A percentile compares a stretch with the other conserved stretches of the same genome.
Evolutionary conservation across 2,329 filamentous ascomycete species (phyloP).

Genomic region (Verticillium tricorpus): DNA sequence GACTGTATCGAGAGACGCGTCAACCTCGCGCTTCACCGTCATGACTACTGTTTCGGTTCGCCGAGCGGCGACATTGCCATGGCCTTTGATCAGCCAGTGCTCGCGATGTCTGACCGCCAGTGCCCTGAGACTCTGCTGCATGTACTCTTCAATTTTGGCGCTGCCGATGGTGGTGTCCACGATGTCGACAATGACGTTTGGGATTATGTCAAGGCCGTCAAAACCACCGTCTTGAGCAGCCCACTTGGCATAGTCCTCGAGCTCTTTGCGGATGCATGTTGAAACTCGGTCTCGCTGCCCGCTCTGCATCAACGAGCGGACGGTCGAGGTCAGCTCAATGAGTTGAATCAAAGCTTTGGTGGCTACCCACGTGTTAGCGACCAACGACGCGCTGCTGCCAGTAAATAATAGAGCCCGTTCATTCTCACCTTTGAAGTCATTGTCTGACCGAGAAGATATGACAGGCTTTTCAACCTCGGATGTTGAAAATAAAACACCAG

Average conservation of each 20-base stretch:
- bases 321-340: slow-evolving; percentile 32
- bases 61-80: not conserved
- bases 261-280: slow-evolving; percentile 25
- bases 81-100: slow-evolving; percentile 22
- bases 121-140: slow-evolving; percentile 28
- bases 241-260: slow-evolving; percentile 33
- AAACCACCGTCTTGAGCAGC: slow-evolving; percentile 36
- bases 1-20: not conserved
- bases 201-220: slow-evolving; percentile 25
- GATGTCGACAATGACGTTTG: slow-evolving; percentile 33
- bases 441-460: slow-evolving; percentile 30
- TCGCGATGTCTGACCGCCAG: slow-evolving; percentile 31
- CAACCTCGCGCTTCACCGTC: not conserved
- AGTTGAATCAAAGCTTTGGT: slow-evolving; percentile 32
- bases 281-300: slow-evolving; percentile 26
- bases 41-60: not conserved
- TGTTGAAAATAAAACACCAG: slow-evolving; percentile 28
- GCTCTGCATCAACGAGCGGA: slow-evolving; percentile 29
- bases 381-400: not conserved
- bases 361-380: slow-evolving; percentile 23
- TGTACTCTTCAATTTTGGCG: slow-evolving; percentile 25
- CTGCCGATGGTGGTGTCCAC: slow-evolving; percentile 25
- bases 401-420: not conserved
- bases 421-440: slow-evolving; percentile 30
- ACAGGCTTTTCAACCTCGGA: slow-evolving; percentile 25